Conservation (phyloP, 441 rosid species). For the Adansonia gregorii region DNA sequence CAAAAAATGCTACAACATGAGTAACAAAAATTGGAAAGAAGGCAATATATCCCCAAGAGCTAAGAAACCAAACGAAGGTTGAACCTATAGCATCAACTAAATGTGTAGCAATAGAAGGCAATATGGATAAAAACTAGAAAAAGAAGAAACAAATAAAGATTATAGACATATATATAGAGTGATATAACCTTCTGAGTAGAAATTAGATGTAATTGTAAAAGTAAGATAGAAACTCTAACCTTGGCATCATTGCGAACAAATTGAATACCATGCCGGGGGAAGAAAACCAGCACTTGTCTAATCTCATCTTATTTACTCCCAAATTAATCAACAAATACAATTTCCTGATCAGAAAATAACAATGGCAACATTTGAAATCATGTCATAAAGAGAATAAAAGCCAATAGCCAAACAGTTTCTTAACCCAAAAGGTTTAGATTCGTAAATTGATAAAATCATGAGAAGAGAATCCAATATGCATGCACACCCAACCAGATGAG, state of each 20-base stretch:
- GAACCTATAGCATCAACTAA: not conserved
- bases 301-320: constrained; percentile 53
- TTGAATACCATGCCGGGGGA: constrained; percentile 94
- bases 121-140: not conserved
- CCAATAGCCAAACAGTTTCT: too few relatives aligned
- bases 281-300: constrained; percentile 95
- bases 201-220: not conserved
- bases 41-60: not conserved
- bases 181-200: not conserved
- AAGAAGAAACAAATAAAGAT: not conserved
- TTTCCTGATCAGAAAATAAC: constrained; percentile 7
- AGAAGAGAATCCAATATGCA: not conserved
- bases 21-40: not conserved
- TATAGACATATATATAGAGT: not conserved
- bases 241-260: constrained; percentile 95
- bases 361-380: not conserved
- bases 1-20: not conserved
- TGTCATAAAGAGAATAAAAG: not conserved
- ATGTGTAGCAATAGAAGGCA: not conserved
- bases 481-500: too few relatives aligned
- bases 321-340: not conserved
- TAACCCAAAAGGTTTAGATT: not conserved
- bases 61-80: not conserved
- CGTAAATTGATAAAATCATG: not conserved
- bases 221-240: constrained; percentile 40